These are phyloP conservation scores for Urtica urens DNA, from an alignment of 306 rosid genomes.

Conservation along the genomic window DNA sequence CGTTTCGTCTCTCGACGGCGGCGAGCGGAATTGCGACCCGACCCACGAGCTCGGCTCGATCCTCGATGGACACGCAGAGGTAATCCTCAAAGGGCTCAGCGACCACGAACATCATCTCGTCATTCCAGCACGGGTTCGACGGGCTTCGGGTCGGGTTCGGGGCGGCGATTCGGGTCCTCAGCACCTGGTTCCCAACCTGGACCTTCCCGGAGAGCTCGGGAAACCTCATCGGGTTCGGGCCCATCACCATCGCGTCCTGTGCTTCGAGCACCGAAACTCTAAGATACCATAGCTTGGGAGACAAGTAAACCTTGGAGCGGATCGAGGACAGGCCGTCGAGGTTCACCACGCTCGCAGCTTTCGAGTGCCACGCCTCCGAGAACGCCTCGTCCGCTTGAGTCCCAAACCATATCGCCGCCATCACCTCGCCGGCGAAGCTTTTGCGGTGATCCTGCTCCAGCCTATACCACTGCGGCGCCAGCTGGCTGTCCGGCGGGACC, in stretches of 20 bases:
- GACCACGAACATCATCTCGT: conserved; percentile 48
- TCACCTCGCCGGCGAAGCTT: conserved; percentile 35
- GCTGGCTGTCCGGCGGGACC: conserved; percentile 47
- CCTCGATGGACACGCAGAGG: conserved; percentile 34
- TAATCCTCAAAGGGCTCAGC: conserved; percentile 56
- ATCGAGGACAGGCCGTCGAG: conserved; percentile 51
- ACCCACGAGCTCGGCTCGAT: conserved; percentile 34
- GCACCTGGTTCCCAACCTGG: conserved; percentile 44
- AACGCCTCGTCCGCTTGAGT: conserved; percentile 62
- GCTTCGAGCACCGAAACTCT: conserved; percentile 42
- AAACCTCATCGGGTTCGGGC: too few relatives aligned
- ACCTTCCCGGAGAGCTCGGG: conserved; percentile 39
- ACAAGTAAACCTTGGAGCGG: conserved; percentile 52
- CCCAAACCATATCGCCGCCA: conserved; percentile 54
- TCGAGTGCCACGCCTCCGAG: conserved; percentile 58
- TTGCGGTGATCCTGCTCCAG: conserved; percentile 52
- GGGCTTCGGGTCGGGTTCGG: conserved; percentile 33
- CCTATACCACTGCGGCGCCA: conserved; percentile 63
- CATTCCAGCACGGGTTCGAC: conserved; percentile 49
- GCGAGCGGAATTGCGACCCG: conserved; percentile 32
- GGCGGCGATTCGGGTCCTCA: conserved; percentile 34
- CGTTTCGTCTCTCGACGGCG: conserved; percentile 31
- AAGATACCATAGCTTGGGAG: conserved; percentile 55
- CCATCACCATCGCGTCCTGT: conserved; percentile 35
- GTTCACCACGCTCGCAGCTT: conserved; percentile 51